Base-by-base conservation (phyloP, 1,139 yeast genomes). In the Geotrichum phurueaensis region DNA sequence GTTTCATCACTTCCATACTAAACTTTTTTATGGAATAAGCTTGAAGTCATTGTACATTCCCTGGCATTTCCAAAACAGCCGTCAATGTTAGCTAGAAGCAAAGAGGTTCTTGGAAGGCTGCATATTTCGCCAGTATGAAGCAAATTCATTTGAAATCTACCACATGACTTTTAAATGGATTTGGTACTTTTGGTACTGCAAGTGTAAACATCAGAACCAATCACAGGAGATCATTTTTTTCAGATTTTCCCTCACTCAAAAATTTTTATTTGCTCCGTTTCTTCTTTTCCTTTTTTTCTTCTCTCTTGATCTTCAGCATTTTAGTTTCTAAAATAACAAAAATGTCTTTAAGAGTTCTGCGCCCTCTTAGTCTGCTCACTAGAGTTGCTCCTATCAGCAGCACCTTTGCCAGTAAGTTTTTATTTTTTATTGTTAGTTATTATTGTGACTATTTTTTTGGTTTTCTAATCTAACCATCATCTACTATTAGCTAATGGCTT, bases 261-360 rank as follows among this genome's bases (percentile, higher is more conserved):
- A 51, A 22, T 56, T 39, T 18, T 47, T 25, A 47, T 20, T 47
- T 5, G 6, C 45, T 36, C 31, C 23, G 15, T 25, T 27, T 45
- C 20, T n/a, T 51, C 23, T 45, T 25, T 15, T 23, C 39, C 23
- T 23, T 20, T 20, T 43, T 54, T 27, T 22, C 18, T 29, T 15
- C 29, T 18, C 15, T 29, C 18, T 45, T 43, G 29, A 20, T 54
- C 36, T 45, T 43, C 51, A 39, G 36, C 56, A 54, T 27, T 43
- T 45, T 18, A 36, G 51, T n/a, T 27, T 23, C 10, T 18, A 23
- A 25, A 23, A 45, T 13, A 51, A 27, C 54, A 45, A 48, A 39
- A 51, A 56, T 60, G 59, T 53, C 59, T 18, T 48, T 60, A 51
- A 53, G 53, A 48, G 57, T 54, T 18, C 33, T 58, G 29, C 61